Evolutionary conservation across 116 monocot genomes (phyloP).

Genomic region (Zostera marina): DNA sequence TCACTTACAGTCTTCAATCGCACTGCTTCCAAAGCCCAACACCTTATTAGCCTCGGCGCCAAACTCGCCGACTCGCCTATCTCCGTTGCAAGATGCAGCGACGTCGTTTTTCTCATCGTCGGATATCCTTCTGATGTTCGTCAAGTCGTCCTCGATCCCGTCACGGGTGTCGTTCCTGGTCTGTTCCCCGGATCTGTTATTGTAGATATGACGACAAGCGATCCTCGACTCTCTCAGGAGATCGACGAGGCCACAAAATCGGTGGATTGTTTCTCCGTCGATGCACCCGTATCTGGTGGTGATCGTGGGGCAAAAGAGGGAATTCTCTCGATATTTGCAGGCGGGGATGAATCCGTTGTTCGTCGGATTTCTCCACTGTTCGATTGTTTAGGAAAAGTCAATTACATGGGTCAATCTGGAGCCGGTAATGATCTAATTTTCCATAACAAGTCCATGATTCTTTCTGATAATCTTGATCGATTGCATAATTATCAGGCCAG

Average conservation of each 20-base stretch:
- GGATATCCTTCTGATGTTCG: slow-evolving; percentile 90
- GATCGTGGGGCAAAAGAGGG: slow-evolving; percentile 66
- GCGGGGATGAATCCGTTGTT: slow-evolving; percentile 39
- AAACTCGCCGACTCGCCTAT: slow-evolving; percentile 37
- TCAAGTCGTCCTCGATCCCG: slow-evolving; percentile 38
- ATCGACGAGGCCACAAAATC: slow-evolving; percentile 26
- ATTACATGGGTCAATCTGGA: slow-evolving; percentile 84
- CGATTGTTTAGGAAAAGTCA: slow-evolving; percentile 45
- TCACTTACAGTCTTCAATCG: slow-evolving; percentile 79
- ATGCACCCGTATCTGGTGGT: slow-evolving; percentile 88
- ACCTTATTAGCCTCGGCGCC: slow-evolving; percentile 50
- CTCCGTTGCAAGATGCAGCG: slow-evolving; percentile 34
- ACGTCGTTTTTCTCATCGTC: slow-evolving; percentile 80
- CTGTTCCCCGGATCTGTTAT: slow-evolving; percentile 39
- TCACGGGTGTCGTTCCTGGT: slow-evolving; percentile 31
- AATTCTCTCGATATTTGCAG: slow-evolving; percentile 66
- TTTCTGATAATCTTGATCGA: too few species aligned
- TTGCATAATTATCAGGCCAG: slow-evolving; percentile 13
- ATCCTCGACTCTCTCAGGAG: slow-evolving; percentile 63
- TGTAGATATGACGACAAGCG: slow-evolving; percentile 88
- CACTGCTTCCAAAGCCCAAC: slow-evolving; percentile 47
- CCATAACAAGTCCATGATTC: too few species aligned
- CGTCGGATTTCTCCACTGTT: slow-evolving; percentile 38
- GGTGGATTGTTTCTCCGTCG: slow-evolving; percentile 25
- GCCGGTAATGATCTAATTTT: slow-evolving; percentile 16